A percentile compares a stretch with the other conserved stretches of the same genome.
Evolutionary conservation across 345 rosid species (phyloP).

Genomic region (Ceriops decandra): DNA sequence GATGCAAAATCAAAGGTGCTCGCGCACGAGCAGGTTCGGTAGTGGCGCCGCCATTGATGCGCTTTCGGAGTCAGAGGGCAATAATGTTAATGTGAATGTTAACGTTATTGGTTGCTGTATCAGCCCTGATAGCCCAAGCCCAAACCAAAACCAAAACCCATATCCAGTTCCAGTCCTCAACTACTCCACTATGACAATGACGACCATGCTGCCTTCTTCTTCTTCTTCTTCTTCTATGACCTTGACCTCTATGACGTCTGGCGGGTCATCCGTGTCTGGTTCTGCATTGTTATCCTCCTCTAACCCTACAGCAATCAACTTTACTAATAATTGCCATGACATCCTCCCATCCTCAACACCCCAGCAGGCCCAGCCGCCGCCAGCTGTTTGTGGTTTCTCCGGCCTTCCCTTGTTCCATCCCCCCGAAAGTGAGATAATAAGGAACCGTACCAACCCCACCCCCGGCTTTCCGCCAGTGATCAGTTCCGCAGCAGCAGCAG

Average conservation of each 20-base stretch:
- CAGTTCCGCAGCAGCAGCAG: conserved; percentile 11
- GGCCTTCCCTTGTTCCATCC: conserved; percentile 90
- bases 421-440: conserved; percentile 31
- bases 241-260: conserved; percentile 52
- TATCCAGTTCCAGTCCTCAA: conserved; percentile 33
- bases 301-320: conserved; percentile 26
- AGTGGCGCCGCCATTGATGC: neutral
- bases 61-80: neutral
- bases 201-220: conserved; percentile 10
- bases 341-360: neutral
- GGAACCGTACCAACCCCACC: conserved; percentile 20
- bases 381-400: conserved; percentile 87
- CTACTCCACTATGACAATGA: conserved; percentile 57
- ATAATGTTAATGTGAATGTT: neutral
- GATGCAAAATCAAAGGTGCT: conserved; percentile 29
- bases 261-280: conserved; percentile 20
- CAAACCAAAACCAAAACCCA: conserved; percentile 19
- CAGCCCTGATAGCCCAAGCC: neutral
- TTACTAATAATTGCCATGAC: conserved; percentile 21
- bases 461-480: neutral
- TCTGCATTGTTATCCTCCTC: conserved; percentile 39
- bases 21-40: neutral
- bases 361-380: conserved; percentile 27
- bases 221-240: conserved; percentile 39
- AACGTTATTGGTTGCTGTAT: neutral